Evolutionary conservation across 192 early-diverging fungal genomes (phyloP), one percentile per base, ranked within the genome.

Genomic region (Rhizophagus clarus): DNA sequence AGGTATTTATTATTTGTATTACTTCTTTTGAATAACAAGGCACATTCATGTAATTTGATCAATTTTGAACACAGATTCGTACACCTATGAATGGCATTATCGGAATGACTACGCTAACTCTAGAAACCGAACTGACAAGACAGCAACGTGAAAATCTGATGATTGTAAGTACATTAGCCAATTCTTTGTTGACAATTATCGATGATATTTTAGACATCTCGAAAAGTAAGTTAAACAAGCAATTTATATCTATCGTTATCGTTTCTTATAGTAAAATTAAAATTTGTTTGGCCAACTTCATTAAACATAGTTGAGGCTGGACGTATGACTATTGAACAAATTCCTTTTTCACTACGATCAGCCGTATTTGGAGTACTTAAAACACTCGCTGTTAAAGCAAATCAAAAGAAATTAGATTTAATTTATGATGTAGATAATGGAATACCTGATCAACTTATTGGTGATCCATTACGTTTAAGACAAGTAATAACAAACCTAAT

Each of bases 41-140:
- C 51, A 22, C 17, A 7, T 56, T 56, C 1, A 51, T 56, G 3
- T 45, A 15, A 29, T 4, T 92, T 29, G 37, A 7, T 7, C 90
- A 88, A 61, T 88, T 92, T 88, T 87, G 83, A 63, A 91, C 92
- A 75, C 90, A 93, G 80, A 90, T 89, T 83, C 91, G 95, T 40
- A 95, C 94, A 37, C 95, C 95, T 12, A 93, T 96, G 89, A 93
- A 93, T 79, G 95, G 92, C 51, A 93, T 96, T 69, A 92, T 93
- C 61, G 92, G 92, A 24, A 92, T 93, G 90, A 92, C 91, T 8
- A 86, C 88, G 69, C 74, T 94, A 67, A 92, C 93, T 20, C 81
- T 94, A 31, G 95, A 94, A 82, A 92, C 92, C 0, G 92, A 94
- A 32, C 86, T 96, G 29, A 92, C 93, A 34, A 90, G 91, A 12